phyloP scores from a whole-genome alignment of 1,284 basidiomycete genomes.

The Phaffia rhodozyma region DNA sequence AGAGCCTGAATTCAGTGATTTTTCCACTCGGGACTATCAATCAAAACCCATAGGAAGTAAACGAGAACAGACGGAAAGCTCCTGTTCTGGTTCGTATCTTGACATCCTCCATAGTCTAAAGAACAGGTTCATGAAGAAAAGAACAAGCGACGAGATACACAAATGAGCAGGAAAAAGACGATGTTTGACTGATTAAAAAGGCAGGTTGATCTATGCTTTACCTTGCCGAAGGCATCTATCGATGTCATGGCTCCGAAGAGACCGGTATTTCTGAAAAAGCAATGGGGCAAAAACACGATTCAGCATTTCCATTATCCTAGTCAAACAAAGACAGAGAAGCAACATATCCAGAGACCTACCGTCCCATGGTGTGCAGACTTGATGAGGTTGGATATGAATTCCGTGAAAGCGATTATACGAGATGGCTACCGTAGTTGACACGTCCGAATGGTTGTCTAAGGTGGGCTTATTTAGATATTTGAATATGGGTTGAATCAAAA shows the following conservation, averaged over 20 bases:
- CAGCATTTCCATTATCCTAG: no score
- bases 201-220: conserved; percentile 32
- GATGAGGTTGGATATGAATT: no score
- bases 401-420: no score
- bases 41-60: not conserved
- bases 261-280: conserved; percentile 8
- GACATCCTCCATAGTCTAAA: conserved; percentile 88
- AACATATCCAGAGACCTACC: no score
- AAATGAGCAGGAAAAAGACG: conserved; percentile 10
- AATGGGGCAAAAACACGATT: not conserved
- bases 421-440: no score
- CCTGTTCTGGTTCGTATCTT: conserved; percentile 93
- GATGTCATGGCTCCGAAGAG: conserved; percentile 8
- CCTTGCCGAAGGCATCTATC: conserved; percentile 97
- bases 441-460: no score
- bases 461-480: no score
- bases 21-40: not conserved
- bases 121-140: conserved; percentile 8
- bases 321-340: no score
- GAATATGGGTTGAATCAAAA: no score
- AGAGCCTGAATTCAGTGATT: conserved; percentile 3
- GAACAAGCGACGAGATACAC: conserved; percentile 16
- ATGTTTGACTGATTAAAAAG: conserved; percentile 13
- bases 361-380: no score
- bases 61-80: conserved; percentile 56